Percentiles rank a stretch among this genome's conserved stretches.
phyloP scores from a whole-genome alignment of 2,329 filamentous ascomycete species.

The Aspergillus fructus region DNA sequence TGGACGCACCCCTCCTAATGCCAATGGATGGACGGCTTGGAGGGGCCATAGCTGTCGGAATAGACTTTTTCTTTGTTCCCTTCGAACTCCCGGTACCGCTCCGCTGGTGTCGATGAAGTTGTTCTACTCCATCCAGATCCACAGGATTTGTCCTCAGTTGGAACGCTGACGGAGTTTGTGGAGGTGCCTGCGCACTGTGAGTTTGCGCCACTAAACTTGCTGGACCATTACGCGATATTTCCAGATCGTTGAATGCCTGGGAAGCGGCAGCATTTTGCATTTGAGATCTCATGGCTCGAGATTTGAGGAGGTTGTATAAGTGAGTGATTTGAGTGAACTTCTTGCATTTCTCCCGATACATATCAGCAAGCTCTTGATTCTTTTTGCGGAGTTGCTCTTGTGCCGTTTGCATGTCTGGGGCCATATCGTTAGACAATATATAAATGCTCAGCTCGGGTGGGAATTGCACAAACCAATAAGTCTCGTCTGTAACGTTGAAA shows the following conservation, averaged over 20 bases:
- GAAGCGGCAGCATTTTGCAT: conserved; percentile 56
- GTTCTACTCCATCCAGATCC: conserved; percentile 33
- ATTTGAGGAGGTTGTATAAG: conserved; percentile 58
- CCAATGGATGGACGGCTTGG: conserved; percentile 21
- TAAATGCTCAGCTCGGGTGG: not conserved
- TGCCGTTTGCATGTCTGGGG: conserved; percentile 57
- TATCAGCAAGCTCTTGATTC: conserved; percentile 68
- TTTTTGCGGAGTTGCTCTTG: conserved; percentile 66
- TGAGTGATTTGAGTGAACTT: conserved; percentile 68
- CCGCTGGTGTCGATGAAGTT: conserved; percentile 39
- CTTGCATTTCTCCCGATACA: conserved; percentile 68
- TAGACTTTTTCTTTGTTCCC: conserved; percentile 21
- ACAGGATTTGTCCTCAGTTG: conserved; percentile 23
- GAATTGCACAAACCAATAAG: conserved; percentile 55
- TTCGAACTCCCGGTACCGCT: conserved; percentile 41
- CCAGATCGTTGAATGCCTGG: conserved; percentile 43
- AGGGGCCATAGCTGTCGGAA: conserved; percentile 33
- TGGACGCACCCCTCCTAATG: conserved; percentile 24
- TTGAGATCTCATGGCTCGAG: conserved; percentile 53
- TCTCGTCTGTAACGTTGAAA: conserved; percentile 64
- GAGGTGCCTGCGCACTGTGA: conserved; percentile 16
- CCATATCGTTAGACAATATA: not conserved
- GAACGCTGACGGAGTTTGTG: conserved; percentile 25
- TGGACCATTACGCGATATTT: conserved; percentile 18
- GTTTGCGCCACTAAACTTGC: conserved; percentile 13